Base-by-base conservation (phyloP, 2,329 filamentous ascomycete genomes). In the Elsinoe australis region DNA sequence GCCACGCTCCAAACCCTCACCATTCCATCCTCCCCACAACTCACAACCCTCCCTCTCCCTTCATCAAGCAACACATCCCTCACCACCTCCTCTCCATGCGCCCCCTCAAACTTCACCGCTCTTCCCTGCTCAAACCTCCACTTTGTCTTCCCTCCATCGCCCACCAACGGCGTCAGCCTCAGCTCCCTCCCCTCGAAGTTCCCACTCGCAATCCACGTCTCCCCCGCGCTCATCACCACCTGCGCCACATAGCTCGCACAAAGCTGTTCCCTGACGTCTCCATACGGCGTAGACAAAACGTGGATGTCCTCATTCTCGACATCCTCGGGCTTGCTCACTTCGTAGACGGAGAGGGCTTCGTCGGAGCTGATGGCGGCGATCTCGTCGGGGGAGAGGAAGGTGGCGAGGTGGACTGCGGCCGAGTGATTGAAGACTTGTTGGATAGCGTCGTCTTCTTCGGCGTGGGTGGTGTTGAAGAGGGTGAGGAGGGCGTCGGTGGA, bases 401-500 rank as follows among this genome's bases (percentile, higher is more conserved):
- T 82, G 10, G 85, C 80, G 55, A 79, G 82, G 62, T 87, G 84
- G 54, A 90, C 77, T 0, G 84, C 86, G 26, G 81, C 78, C 29
- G 78, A 75, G 60, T 86, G 83, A 64, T 90, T 90, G 62, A 89
- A 80, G 9, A 87, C 85, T 64, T 87, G 83, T 51, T 84, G 71
- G 15, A 88, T 70, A 1, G 85, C 80, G 38, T 90, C 85, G 59
- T 90, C 85, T 64, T 90, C 85, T 55, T 86, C 82, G 14, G 71
- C 66, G 50, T 85, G 74, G 39, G 74, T 72, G 14, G 78, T 83
- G 66, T 92, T 82, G 65, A 83, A 86, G 36, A 90, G 70, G 59
- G 85, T 88, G 57, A 90, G 75, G 1, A 90, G 75, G 5, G 85
- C 85, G 64, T 92, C 86, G 10, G 85, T 90, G 29, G 83, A 87